phyloP scores from a whole-genome alignment of 129 eudicot genomes.

The sunflower (Helianthus annuus) region DNA sequence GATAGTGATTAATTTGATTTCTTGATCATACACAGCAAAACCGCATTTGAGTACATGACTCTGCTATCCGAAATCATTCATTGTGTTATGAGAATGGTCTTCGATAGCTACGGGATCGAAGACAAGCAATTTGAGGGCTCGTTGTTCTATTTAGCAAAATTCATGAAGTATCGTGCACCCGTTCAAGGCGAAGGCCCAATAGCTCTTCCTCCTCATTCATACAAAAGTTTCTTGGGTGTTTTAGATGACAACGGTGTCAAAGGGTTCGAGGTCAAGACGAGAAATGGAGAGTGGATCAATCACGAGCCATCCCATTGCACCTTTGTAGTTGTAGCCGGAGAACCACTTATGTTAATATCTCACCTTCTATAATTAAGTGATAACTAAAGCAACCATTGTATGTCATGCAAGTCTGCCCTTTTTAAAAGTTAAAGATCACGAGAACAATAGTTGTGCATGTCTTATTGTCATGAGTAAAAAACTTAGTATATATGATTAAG shows the following conservation, averaged over 20 bases:
- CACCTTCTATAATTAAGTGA: background rate
- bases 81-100: slow-evolving; percentile 34
- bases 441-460: too few species aligned
- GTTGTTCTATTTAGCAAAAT: slow-evolving; percentile 25
- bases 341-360: slow-evolving; percentile 33
- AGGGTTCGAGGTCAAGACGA: slow-evolving; percentile 38
- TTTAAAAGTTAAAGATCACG: too few species aligned
- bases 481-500: too few species aligned
- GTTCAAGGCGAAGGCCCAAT: background rate
- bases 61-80: slow-evolving; percentile 25
- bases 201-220: slow-evolving; percentile 33
- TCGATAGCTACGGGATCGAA: slow-evolving; percentile 34
- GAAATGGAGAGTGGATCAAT: slow-evolving; percentile 42
- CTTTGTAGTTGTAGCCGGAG: slow-evolving; percentile 37
- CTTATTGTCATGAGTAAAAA: too few species aligned
- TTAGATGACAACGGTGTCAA: slow-evolving; percentile 32
- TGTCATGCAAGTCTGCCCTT: too few species aligned
- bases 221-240: slow-evolving; percentile 34
- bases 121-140: slow-evolving; percentile 4
- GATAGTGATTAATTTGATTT: background rate
- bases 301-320: slow-evolving; percentile 35
- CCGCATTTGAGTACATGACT: slow-evolving; percentile 29
- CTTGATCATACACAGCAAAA: slow-evolving; percentile 24
- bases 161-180: slow-evolving; percentile 33
- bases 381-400: too few species aligned